These are phyloP conservation scores for Dacryopinax primogenitus DNA, from an alignment of 768 basidiomycete genomes.

Conservation along the genomic window DNA sequence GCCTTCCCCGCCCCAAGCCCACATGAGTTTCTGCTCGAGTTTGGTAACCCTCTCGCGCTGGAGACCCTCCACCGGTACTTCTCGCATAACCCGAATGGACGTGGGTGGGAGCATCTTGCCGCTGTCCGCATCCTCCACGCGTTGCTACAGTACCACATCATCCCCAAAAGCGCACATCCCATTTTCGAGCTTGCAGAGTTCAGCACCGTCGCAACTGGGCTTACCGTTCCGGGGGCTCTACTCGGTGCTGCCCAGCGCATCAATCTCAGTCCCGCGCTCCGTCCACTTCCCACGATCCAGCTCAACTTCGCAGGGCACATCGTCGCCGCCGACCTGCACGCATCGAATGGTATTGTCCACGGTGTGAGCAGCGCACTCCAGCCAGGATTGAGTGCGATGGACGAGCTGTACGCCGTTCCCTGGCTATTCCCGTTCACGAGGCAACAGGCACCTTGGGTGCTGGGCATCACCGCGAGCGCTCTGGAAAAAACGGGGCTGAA, in stretches of 20 bases:
- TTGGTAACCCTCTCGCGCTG: slow-evolving; percentile 5
- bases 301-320: slow-evolving; percentile 42
- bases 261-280: slow-evolving; percentile 26
- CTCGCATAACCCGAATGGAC: slow-evolving; percentile 26
- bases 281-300: slow-evolving; percentile 22
- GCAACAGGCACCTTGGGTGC: neutral
- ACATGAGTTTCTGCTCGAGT: slow-evolving; percentile 10
- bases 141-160: slow-evolving; percentile 45
- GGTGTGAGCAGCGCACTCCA: neutral
- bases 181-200: slow-evolving; percentile 36
- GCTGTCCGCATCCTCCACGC: slow-evolving; percentile 43
- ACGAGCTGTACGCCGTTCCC: neutral
- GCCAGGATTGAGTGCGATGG: slow-evolving; percentile 1
- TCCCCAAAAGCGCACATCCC: slow-evolving; percentile 31
- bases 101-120: slow-evolving; percentile 38
- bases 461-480: neutral
- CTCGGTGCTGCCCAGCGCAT: slow-evolving; percentile 38
- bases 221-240: slow-evolving; percentile 33
- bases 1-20: slow-evolving; percentile 28
- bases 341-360: slow-evolving; percentile 35
- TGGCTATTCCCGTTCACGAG: neutral
- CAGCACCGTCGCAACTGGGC: slow-evolving; percentile 40
- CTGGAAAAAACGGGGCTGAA: neutral
- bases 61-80: slow-evolving; percentile 17
- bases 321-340: slow-evolving; percentile 31